Evolutionary conservation across 2,329 filamentous ascomycete genomes (phyloP).

Genomic region (Stylonectria norvegica): DNA sequence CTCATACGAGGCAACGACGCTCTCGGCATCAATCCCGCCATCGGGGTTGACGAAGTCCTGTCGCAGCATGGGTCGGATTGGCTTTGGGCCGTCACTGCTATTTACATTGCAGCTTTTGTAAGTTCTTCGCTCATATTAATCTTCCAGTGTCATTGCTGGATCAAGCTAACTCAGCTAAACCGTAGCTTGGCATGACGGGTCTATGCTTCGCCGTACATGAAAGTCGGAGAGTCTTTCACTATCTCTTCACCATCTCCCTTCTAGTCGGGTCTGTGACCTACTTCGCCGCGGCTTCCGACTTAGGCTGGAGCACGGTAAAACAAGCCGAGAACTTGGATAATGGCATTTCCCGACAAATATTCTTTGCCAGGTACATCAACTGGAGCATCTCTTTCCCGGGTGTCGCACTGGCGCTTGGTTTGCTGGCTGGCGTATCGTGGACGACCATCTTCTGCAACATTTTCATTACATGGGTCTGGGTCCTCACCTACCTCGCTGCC

Average conservation of each 20-base stretch:
- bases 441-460: constrained; percentile 49
- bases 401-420: constrained; percentile 42
- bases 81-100: constrained; percentile 49
- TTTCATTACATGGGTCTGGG: constrained; percentile 46
- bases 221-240: constrained; percentile 52
- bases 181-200: constrained; percentile 36
- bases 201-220: constrained; percentile 39
- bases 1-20: constrained; percentile 37
- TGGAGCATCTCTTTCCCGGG: constrained; percentile 49
- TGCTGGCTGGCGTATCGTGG: constrained; percentile 50
- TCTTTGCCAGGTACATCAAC: constrained; percentile 52
- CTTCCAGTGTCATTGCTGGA: constrained; percentile 36
- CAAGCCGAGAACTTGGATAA: constrained; percentile 16
- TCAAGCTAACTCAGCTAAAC: neutral
- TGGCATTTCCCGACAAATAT: constrained; percentile 42
- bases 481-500: constrained; percentile 46
- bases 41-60: constrained; percentile 34
- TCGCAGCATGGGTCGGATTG: constrained; percentile 47
- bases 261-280: constrained; percentile 47
- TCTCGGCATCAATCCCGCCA: constrained; percentile 42
- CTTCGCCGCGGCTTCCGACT: constrained; percentile 48
- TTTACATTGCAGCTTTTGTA: constrained; percentile 44
- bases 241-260: constrained; percentile 46
- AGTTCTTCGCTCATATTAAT: constrained; percentile 10
- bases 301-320: constrained; percentile 40